Percentiles rank a stretch among this genome's conserved stretches.
Evolutionary conservation across 805 yeast species (phyloP).

Genomic region (Cephaloascus fragrans): DNA sequence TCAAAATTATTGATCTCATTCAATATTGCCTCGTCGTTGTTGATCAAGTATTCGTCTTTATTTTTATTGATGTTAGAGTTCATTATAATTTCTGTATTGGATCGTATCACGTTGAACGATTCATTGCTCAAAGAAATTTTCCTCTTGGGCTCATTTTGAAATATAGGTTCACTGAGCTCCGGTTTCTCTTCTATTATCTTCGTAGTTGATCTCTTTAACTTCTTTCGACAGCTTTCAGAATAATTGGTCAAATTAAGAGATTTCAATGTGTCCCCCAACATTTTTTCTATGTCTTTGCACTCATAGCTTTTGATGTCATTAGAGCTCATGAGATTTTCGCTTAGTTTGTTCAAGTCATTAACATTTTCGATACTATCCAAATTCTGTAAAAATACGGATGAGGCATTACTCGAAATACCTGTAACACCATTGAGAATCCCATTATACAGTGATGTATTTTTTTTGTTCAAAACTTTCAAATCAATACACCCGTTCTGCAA

Average conservation of each 20-base stretch:
- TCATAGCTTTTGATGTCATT: not conserved
- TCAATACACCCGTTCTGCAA: not conserved
- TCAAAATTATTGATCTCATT: not conserved
- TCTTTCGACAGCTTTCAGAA: too few relatives aligned
- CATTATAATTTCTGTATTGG: not conserved
- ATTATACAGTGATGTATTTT: not conserved
- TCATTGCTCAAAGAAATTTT: too few relatives aligned
- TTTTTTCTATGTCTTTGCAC: not conserved
- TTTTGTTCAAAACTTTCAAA: not conserved
- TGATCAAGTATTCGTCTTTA: not conserved
- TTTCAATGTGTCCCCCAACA: not conserved
- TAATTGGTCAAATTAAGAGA: too few relatives aligned
- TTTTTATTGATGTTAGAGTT: not conserved
- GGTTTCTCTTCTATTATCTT: too few relatives aligned
- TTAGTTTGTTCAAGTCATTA: slow-evolving; percentile 28
- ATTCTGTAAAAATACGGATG: slow-evolving; percentile 11
- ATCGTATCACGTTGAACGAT: too few relatives aligned
- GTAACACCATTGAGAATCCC: not conserved
- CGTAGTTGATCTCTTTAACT: too few relatives aligned
- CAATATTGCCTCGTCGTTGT: not conserved
- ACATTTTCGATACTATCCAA: slow-evolving; percentile 27
- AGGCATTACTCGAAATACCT: too few relatives aligned
- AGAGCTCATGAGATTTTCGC: too few relatives aligned
- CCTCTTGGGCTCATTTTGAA: too few relatives aligned
- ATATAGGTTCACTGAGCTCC: too few relatives aligned